Conservation (phyloP, 2,329 filamentous ascomycete species). For the Rutstroemia sp. region DNA sequence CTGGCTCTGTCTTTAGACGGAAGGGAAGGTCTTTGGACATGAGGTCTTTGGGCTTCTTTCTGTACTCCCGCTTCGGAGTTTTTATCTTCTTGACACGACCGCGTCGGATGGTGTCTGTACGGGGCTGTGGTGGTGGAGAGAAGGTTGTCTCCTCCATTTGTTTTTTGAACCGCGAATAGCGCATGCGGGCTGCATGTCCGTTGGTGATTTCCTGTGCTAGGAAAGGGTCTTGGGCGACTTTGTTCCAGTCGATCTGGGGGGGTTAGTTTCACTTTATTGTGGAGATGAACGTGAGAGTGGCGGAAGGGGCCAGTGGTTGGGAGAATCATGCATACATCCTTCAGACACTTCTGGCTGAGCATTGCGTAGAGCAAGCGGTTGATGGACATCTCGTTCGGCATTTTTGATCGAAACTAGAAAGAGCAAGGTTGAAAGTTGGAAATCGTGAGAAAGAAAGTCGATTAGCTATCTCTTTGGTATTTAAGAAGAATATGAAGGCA, state of each 20-base stretch:
- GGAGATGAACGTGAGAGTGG: background rate
- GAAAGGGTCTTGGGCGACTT: constrained; percentile 36
- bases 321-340: constrained; percentile 37
- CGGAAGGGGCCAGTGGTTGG: background rate
- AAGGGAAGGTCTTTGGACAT: background rate
- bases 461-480: background rate
- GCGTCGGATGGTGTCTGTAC: constrained; percentile 9
- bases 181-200: constrained; percentile 50
- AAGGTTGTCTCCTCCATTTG: constrained; percentile 41
- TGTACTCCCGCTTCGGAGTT: background rate
- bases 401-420: constrained; percentile 16
- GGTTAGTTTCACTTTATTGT: background rate
- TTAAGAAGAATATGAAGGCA: background rate
- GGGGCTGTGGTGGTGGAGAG: constrained; percentile 11
- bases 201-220: constrained; percentile 41
- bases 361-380: constrained; percentile 47
- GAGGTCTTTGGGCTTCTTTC: background rate
- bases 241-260: constrained; percentile 44
- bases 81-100: constrained; percentile 21
- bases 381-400: constrained; percentile 41
- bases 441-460: background rate
- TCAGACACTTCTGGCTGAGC: constrained; percentile 46
- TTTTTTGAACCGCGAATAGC: constrained; percentile 45
- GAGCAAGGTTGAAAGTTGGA: constrained; percentile 17
- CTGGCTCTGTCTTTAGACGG: background rate